These are phyloP conservation scores for Aristolochia californica DNA, from an alignment of 164 flowering plant genomes.

Conservation along the genomic window DNA sequence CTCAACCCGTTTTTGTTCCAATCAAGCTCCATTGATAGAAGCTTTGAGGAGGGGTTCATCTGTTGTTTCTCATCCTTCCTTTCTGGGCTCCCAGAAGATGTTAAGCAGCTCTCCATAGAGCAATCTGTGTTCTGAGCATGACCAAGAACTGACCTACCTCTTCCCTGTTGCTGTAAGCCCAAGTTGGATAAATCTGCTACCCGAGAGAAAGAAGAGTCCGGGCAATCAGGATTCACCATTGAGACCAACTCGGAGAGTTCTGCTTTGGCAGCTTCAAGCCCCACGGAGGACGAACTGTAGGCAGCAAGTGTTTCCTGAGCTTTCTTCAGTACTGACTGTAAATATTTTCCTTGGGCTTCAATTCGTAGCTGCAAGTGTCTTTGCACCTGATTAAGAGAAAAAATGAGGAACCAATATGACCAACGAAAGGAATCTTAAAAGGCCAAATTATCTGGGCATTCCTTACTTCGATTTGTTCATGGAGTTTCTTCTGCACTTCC, in stretches of 20 bases:
- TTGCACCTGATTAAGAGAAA: conserved; percentile 56
- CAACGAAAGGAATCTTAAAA: background rate
- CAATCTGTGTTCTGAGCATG: conserved; percentile 24
- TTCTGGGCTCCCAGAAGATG: conserved; percentile 35
- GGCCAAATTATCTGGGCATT: background rate
- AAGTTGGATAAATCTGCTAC: conserved; percentile 41
- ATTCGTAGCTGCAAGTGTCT: conserved; percentile 87
- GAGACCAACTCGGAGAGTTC: conserved; percentile 57
- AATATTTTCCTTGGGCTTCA: conserved; percentile 90
- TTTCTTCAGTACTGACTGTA: conserved; percentile 68
- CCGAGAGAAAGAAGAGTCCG: conserved; percentile 45
- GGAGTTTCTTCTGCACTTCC: conserved; percentile 84
- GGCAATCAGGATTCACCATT: conserved; percentile 38
- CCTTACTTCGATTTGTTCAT: conserved; percentile 79
- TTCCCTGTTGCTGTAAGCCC: conserved; percentile 13
- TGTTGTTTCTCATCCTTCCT: conserved; percentile 28
- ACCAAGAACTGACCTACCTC: conserved; percentile 2
- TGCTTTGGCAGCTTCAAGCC: conserved; percentile 47
- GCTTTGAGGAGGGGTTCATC: conserved; percentile 6
- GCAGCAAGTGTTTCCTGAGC: conserved; percentile 78
- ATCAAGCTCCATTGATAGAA: conserved; percentile 22
- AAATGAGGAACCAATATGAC: background rate
- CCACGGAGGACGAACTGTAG: conserved; percentile 33
- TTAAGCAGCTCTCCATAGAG: conserved; percentile 45
- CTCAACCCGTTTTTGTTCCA: conserved; percentile 9